Evolutionary conservation across 441 rosid genomes (phyloP), one percentile per base, ranked within the genome.

Genomic region (Sinapis alba): DNA sequence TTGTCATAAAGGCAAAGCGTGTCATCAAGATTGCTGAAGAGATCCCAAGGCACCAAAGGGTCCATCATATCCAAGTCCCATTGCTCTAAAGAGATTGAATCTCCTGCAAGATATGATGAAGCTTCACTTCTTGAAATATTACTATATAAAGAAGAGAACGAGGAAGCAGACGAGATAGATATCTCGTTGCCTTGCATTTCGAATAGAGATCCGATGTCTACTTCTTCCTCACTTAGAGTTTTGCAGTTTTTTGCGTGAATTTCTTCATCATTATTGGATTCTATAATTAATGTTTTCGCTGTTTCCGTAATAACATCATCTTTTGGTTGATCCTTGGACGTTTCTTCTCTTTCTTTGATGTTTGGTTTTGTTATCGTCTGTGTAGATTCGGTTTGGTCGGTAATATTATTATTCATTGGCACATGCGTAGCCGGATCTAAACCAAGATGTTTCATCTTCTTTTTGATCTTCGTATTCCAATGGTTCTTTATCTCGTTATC

Each of bases 401-500:
- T 71, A 3, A n/a, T 15, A 45, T 10, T 15, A 45, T 10, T 71
- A 63, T 74, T 74, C 19, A 81, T 54, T 6, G 89, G 86, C 69
- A 83, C 81, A 80, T 90, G 97, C 16, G 85, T 88, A 47, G 71
- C 72, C 5, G 97, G 95, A 76, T 89, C 90, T 41, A 90, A 16
- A 0, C 94, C 98, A 18, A 86, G 87, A 20, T 77, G 82, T 87
- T 80, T 89, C 41, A 94, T 68, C 71, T 81, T 89, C 89, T 89
- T 94, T 86, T 90, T 94, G 81, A 94, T 94, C 71, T 89, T 71
- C 1, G 97, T 92, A 43, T 92, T 94, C 98, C 98, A 94, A 23
- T 94, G 97, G 61, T 94, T 94, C 79, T 94, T 94, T 61, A 94
- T 92, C 73, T 93, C 98, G 18, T 93, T 93, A 70, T 93, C 98